A percentile compares a stretch with the other conserved stretches of the same genome.
phyloP scores from a whole-genome alignment of 2,329 filamentous ascomycete genomes.

The Hymenotorrendiella dingleyae region DNA sequence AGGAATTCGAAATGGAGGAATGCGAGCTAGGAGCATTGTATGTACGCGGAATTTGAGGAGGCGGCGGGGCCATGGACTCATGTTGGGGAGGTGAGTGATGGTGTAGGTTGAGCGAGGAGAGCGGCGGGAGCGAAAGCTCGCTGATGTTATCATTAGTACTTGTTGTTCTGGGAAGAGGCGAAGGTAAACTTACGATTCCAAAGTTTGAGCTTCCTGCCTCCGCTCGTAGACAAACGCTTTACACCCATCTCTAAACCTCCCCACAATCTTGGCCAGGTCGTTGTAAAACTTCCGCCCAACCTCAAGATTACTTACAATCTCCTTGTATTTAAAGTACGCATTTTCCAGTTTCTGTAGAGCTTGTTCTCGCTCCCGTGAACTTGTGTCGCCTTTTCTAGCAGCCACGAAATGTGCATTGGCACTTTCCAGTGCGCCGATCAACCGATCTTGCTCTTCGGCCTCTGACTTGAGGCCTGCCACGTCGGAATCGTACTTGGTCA shows the following conservation, averaged over 20 bases:
- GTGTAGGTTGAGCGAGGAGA: conserved; percentile 17
- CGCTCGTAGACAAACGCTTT: conserved; percentile 74
- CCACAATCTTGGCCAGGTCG: conserved; percentile 82
- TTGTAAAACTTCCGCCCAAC: conserved; percentile 96
- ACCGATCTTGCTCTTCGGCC: conserved; percentile 66
- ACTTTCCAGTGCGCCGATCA: conserved; percentile 63
- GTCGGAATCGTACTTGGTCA: conserved; percentile 78
- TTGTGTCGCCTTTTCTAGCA: conserved; percentile 53
- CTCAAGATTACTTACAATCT: conserved; percentile 87
- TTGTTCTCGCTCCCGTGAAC: conserved; percentile 70
- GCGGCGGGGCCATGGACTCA: conserved; percentile 26
- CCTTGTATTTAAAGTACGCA: conserved; percentile 93
- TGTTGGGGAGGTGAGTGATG: conserved; percentile 11
- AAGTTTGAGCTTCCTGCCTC: conserved; percentile 69
- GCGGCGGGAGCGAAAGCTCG: conserved; percentile 13
- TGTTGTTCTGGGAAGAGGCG: too few relatives aligned
- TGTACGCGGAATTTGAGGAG: conserved; percentile 22
- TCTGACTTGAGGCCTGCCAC: conserved; percentile 66
- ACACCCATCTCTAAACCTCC: conserved; percentile 75
- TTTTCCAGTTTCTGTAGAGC: conserved; percentile 84
- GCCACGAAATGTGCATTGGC: conserved; percentile 74
- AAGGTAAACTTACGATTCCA: conserved; percentile 60
- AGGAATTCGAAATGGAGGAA: conserved; percentile 8
- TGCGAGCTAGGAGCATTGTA: conserved; percentile 7
- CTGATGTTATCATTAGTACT: conserved; percentile 22